Base-by-base conservation (phyloP, 176 grass and related monocot genomes). In the Triticum urartu region DNA sequence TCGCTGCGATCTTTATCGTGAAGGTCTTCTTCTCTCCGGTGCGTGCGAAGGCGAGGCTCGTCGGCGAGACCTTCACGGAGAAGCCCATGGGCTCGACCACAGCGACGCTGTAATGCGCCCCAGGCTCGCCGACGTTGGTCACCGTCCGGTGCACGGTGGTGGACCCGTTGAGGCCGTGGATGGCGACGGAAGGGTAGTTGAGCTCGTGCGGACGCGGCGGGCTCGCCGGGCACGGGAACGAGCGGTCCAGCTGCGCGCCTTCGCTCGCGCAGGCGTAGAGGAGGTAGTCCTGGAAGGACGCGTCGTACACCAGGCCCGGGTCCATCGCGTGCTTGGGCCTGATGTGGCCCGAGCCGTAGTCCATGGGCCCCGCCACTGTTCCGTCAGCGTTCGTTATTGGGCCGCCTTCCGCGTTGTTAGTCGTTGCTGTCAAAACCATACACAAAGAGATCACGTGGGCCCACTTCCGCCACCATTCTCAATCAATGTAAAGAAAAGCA, bases 281-380 rank as follows among this genome's bases (percentile, higher is more conserved):
- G 17, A 95, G 92, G 88, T 98, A 98, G 79, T 98, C 93, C 25
- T 85, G 15, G 84, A 92, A 98, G 32, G 92, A 78, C 22, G 93
- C 92, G 71, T 98, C 93, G 86, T 98, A 98, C 11, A 98, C 83
- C 6, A 98, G 87, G 65, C 92, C 96, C 21, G 96, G 93, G 80
- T 98, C 90, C 11, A 91, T 69, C 14, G 94, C 96, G 85, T 94
- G 92, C 5, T 4, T 86, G 61, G 93, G 93, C 85, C 94, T 48
- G 60, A 98, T 66, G 82, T 98, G 93, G 18, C 96, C 96, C 54
- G 92, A 88, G 1, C 93, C 92, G 35, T 89, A 98, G 17, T 92
- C 93, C 75, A 98, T 88, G 56, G 91, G 93, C 35, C 96, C 92
- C 8, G 88, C 94, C 0, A 77, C 68, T 12, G 68, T 24, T 18